Evolutionary conservation across 2,329 filamentous ascomycete species (phyloP).

Genomic region (Orbilia javanica): DNA sequence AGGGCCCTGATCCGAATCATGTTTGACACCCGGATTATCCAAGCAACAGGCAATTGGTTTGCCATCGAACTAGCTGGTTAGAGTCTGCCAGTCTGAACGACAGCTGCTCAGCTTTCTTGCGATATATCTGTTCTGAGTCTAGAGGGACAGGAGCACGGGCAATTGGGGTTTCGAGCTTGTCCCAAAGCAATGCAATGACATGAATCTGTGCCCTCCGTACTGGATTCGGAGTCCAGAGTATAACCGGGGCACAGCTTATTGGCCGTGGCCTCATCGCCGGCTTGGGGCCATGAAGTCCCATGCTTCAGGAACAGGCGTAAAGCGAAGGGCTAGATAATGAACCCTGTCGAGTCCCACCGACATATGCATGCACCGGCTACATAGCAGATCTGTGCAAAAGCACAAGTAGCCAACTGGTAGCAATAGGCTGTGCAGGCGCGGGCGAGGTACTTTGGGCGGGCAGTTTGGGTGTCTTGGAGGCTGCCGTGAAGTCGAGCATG

Average conservation of each 20-base stretch:
- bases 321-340: conserved; percentile 14
- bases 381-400: not conserved
- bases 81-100: not conserved
- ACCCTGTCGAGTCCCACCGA: conserved; percentile 19
- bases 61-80: conserved; percentile 32
- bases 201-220: not conserved
- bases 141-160: conserved; percentile 17
- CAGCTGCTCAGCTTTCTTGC: not conserved
- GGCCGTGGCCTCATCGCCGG: conserved; percentile 8
- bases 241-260: conserved; percentile 26
- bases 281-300: not conserved
- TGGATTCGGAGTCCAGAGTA: not conserved
- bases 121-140: conserved; percentile 20
- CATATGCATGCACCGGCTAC: not conserved
- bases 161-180: conserved; percentile 2
- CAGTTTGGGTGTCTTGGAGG: not conserved
- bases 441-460: conserved; percentile 30
- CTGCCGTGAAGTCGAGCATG: conserved; percentile 21
- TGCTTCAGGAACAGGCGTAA: conserved; percentile 5
- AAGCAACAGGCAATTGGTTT: conserved; percentile 35
- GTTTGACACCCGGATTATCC: conserved; percentile 38
- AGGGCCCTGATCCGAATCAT: conserved; percentile 54
- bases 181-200: not conserved
- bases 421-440: conserved; percentile 39
- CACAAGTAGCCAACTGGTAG: conserved; percentile 8